Conservation (phyloP, 345 rosid genomes). For the Gossypium thurberi region DNA sequence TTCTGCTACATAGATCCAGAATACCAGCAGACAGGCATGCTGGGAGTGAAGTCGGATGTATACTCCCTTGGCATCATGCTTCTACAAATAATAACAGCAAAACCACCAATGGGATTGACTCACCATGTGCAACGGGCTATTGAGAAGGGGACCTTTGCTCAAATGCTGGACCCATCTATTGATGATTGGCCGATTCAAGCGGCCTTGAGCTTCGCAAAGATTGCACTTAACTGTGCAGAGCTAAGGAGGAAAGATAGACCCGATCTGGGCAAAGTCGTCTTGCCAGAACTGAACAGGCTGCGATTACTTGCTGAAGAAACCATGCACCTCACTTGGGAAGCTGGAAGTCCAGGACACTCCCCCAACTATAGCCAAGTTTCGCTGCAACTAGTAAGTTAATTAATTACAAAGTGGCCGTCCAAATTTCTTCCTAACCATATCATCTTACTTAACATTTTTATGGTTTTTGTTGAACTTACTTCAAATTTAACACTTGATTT, state of each 20-base stretch:
- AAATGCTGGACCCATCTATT: slow-evolving; percentile 61
- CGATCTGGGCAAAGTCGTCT: slow-evolving; percentile 55
- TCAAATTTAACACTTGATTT: neutral
- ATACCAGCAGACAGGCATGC: slow-evolving; percentile 91
- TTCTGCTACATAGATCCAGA: slow-evolving; percentile 92
- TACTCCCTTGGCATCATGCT: slow-evolving; percentile 77
- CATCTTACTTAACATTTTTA: neutral
- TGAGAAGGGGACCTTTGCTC: slow-evolving; percentile 45
- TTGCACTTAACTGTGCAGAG: slow-evolving; percentile 69
- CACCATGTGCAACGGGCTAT: slow-evolving; percentile 58
- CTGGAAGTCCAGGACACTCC: slow-evolving; percentile 23
- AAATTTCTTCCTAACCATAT: neutral
- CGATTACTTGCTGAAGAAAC: slow-evolving; percentile 55
- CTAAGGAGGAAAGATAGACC: slow-evolving; percentile 78
- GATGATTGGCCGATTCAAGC: slow-evolving; percentile 77
- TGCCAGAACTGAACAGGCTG: slow-evolving; percentile 66
- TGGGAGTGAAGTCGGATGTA: slow-evolving; percentile 74
- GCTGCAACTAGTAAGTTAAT: slow-evolving; percentile 27
- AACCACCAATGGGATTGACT: slow-evolving; percentile 75
- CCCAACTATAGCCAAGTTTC: slow-evolving; percentile 33
- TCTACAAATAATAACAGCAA: slow-evolving; percentile 66
- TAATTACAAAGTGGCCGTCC: neutral
- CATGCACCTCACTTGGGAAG: slow-evolving; percentile 17
- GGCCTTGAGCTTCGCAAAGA: slow-evolving; percentile 48
- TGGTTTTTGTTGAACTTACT: neutral